Base-by-base conservation (phyloP, 306 rosid genomes). In the Citrullus mucosospermus region DNA sequence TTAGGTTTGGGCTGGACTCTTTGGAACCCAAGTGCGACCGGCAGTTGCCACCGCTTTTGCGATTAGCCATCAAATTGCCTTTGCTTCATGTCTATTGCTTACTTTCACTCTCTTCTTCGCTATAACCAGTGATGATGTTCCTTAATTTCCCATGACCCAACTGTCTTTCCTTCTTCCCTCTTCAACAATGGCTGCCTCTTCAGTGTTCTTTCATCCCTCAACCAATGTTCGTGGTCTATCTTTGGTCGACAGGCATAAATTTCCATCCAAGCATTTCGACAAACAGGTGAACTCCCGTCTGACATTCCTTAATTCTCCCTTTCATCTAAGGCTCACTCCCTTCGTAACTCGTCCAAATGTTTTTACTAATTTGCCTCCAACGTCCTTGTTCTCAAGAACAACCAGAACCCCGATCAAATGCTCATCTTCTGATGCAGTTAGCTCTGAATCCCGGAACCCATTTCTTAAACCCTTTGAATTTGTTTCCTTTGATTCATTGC, bases 121-220 rank as follows among this genome's bases (percentile, higher is more conserved):
- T 4, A 20, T 48, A 9, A 46, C 72, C 74, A 32, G n/a, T 30
- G 56, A 30, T 50, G 73, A 48, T 22, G 39, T 44, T 78, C 16
- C 54, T 17, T 9, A 9, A 30, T 30, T 78, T 44, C 32, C 44
- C 46, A 41, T 78, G 61, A 62, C 73, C 60, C 28, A 50, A 17
- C 30, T 18, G 17, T 78, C 17, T 30, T 46, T 63, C 58, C 30
- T 63, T 78, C 58, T 44, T 59, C 12, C 32, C 61, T 78, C 79
- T 28, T 36, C 81, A 56, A 44, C 79, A 78, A 94, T 94, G 98
- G 97, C 87, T 56, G 83, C 84, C 4, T 81, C 85, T n/a, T 88
- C 90, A 38, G 59, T 84, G 70, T 85, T 92, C 62, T 75, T 87
- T 57, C 88, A 76, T 83, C 78, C 92, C 20, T 88, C 85, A 59